Evolutionary conservation across 2,329 filamentous ascomycete genomes (phyloP), one percentile per base, ranked within the genome.

Genomic region (Pseudonectria foliicola): DNA sequence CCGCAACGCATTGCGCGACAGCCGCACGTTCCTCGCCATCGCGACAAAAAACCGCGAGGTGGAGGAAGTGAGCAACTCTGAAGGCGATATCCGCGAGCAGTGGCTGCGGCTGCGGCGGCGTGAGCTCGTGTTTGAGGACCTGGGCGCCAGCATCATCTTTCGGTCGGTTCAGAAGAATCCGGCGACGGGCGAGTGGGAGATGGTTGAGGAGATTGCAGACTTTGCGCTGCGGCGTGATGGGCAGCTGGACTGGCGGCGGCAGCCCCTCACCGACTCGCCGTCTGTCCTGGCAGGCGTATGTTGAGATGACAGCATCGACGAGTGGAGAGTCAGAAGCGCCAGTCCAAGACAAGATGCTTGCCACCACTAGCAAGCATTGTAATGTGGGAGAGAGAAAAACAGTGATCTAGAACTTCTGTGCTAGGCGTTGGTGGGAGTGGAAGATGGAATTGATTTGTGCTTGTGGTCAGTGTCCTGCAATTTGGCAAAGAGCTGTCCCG

Each of bases 1-100:
- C 3, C 56, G 62, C 21, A 67, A 69, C 39, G 64, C 63, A 2
- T 54, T 69, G 7, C 61, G 64, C 14, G 64, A 68, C 39, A 66
- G 58, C 30, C 53, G 60, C 11, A 52, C 64, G 1, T 61, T 66
- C 29, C 43, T 56, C 1, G 63, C 62, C 4, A 61, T 68, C 31
- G 59, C 57, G 2, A 38, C 61, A 2, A 57, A 57, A 32, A 65
- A 65, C 42, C 46, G 52, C 2, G 55, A 57, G 26, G 44, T 61
- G 1, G 65, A 68, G 45, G 18, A 33, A 1, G 47, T 53, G 16
- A 58, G 57, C 32, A 45, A 44, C 3, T 37, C 32, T 10, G 60
- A 62, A 12, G 64, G 56, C 2, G 42, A 45, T 8, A 51, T 57
- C 11, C 33, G 54, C 8, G 53, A 59, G n/a, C 62, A 64, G 38